phyloP scores from a whole-genome alignment of 768 basidiomycete species.

The Tulasnella sp. region DNA sequence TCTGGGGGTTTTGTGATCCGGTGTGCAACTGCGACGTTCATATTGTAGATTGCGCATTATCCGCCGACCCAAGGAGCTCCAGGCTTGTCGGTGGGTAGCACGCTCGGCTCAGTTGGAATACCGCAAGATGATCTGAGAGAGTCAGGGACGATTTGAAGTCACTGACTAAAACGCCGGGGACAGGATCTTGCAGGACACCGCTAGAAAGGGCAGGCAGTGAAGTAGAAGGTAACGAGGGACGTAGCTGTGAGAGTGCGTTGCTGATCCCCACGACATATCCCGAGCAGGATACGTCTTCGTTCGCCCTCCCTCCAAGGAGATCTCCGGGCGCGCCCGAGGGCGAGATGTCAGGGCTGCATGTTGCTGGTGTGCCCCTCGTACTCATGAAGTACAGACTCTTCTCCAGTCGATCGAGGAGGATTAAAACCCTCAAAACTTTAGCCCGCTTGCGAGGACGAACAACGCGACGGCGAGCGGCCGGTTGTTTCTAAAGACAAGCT shows the following conservation, averaged over 20 bases:
- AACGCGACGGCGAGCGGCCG: neutral
- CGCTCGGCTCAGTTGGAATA: too few species aligned
- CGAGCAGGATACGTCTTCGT: slow-evolving; percentile 29
- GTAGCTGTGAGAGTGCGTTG: neutral
- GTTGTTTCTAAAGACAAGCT: neutral
- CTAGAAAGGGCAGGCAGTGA: slow-evolving; percentile 16
- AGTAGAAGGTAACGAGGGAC: neutral
- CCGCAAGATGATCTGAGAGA: too few species aligned
- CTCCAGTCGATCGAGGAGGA: slow-evolving; percentile 51
- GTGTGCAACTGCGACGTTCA: too few species aligned
- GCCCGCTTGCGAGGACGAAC: slow-evolving; percentile 52
- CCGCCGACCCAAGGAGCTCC: too few species aligned
- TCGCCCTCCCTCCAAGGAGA: slow-evolving; percentile 32
- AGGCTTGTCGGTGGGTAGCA: too few species aligned
- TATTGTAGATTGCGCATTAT: too few species aligned
- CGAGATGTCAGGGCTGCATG: slow-evolving; percentile 22
- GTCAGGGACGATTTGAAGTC: too few species aligned
- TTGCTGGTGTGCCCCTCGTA: slow-evolving; percentile 59
- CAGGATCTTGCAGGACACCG: neutral
- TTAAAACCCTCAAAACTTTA: slow-evolving; percentile 69
- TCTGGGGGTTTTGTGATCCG: too few species aligned
- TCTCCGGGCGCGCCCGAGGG: slow-evolving; percentile 31
- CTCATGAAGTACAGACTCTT: slow-evolving; percentile 45
- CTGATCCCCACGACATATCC: slow-evolving; percentile 47
- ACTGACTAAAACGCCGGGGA: neutral